Conservation (phyloP, 1,284 basidiomycete species). For the Coniferiporia weirii region DNA sequence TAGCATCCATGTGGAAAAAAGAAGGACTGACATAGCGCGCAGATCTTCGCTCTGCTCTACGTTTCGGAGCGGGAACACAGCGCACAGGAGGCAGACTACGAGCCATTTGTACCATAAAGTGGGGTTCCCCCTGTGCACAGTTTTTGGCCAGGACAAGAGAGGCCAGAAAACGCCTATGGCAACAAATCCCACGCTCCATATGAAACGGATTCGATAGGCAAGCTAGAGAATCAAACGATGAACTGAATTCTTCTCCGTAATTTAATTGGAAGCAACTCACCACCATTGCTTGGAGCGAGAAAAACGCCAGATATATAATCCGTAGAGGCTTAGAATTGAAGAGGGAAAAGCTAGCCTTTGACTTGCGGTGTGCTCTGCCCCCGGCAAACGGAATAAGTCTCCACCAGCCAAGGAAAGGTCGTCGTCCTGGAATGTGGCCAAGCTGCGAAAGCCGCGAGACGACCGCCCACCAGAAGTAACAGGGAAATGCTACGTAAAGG, state of each 20-base stretch:
- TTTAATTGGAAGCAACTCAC: conserved; percentile 37
- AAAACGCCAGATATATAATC: conserved; percentile 32
- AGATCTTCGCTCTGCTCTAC: conserved; percentile 74
- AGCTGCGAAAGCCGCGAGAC: conserved; percentile 1
- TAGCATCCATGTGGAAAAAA: neutral
- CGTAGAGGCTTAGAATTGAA: conserved; percentile 18
- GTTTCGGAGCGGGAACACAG: conserved; percentile 65
- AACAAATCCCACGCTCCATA: conserved; percentile 71
- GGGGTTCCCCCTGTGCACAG: conserved; percentile 28
- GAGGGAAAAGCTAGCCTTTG: neutral
- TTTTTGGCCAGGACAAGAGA: conserved; percentile 39
- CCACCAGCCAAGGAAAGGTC: neutral
- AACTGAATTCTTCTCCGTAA: neutral
- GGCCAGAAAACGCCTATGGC: conserved; percentile 71
- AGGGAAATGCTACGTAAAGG: conserved; percentile 70
- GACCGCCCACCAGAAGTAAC: conserved; percentile 64
- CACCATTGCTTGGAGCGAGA: conserved; percentile 65
- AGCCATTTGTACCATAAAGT: conserved; percentile 43
- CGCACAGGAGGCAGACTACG: conserved; percentile 47
- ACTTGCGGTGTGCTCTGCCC: neutral
- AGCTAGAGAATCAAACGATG: conserved; percentile 33
- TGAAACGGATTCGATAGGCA: conserved; percentile 62
- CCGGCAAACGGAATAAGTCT: neutral
- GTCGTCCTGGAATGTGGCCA: neutral
- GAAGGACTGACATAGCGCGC: conserved; percentile 46